Evolutionary conservation across 2,329 filamentous ascomycete genomes (phyloP), one percentile per base, ranked within the genome.

Genomic region (Aureobasidium sp.): DNA sequence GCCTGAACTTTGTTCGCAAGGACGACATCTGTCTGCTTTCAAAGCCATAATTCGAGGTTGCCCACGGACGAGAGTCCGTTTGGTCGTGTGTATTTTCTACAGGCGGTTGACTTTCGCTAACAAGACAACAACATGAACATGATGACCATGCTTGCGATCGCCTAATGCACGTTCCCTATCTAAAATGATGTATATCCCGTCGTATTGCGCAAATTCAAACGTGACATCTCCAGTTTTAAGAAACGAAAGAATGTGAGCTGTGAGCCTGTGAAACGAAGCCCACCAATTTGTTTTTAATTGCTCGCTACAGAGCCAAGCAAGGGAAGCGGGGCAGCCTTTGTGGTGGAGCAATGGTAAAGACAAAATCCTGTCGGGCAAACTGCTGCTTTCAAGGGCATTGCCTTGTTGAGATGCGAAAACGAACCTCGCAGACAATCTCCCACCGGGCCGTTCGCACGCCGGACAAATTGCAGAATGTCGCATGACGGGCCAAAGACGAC

Each of bases 191-290:
- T 39, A 59, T 48, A 37, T 44, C 14, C 39, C 32, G 41, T 47
- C 42, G 32, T 39, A 59, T 48, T 59, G 54, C 42, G 54, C 54
- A 59, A 48, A 54, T 25, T 39, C 54, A 59, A 59, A 59, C 54
- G 54, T 59, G 42, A 58, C 42, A 48, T 58, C n/a, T 58, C 42
- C 41, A 57, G 54, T 58, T 39, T 57, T n/a, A 39, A 16, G 54
- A 59, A 48, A 59, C 41, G 54, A 59, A 59, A 59, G 57, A 59
- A 29, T 59, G 44, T 49, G 36, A 59, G 36, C 57, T 50, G 45
- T 50, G 57, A 59, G 45, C 57, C 57, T 59, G 57, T 59, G 57
- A 59, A 59, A 59, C 57, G 45, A 59, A 45, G 36, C 45, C 36
- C 32, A 48, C 54, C 54, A 48, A 47, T 47, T 58, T 58, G 42